Percentiles rank a stretch among this genome's conserved stretches.
Evolutionary conservation across 257 asterid genomes (phyloP).

Genomic region (Fraxinus americana): DNA sequence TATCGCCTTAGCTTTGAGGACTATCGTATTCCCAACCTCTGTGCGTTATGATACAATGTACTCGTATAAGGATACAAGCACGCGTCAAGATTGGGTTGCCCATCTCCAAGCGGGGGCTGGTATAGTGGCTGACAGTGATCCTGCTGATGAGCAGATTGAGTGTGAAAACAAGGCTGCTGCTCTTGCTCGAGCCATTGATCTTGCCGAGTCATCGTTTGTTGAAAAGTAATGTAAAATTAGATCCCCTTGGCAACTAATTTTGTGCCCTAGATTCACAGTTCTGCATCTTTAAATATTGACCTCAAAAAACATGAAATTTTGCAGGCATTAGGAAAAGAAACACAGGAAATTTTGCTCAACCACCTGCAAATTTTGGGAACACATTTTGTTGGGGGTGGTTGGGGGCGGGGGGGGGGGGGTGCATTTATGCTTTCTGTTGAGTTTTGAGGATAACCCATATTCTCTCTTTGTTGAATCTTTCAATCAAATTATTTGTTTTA

Average conservation of each 20-base stretch:
- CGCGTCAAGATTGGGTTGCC: constrained; percentile 70
- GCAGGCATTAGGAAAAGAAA: background rate
- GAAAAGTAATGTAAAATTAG: constrained; percentile 38
- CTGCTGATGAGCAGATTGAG: constrained; percentile 87
- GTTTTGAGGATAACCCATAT: too few species aligned
- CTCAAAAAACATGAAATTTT: background rate
- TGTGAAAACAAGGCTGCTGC: constrained; percentile 93
- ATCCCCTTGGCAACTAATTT: background rate
- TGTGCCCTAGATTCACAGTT: background rate
- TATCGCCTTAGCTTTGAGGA: constrained; percentile 84
- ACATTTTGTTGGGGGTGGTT: too few species aligned
- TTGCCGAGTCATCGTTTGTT: constrained; percentile 93
- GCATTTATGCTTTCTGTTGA: too few species aligned
- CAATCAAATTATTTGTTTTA: background rate
- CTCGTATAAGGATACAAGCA: constrained; percentile 60
- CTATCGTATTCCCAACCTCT: constrained; percentile 85
- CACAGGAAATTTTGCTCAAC: background rate
- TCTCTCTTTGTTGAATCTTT: background rate
- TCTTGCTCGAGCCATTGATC: constrained; percentile 94
- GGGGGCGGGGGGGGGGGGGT: too few species aligned
- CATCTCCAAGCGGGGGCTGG: constrained; percentile 99
- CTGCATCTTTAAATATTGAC: background rate
- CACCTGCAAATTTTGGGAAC: too few species aligned
- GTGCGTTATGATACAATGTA: constrained; percentile 73
- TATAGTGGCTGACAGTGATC: constrained; percentile 92